Evolutionary conservation across 371 early-diverging fungal species (phyloP), one percentile per base, ranked within the genome.

Genomic region (Mucor irregularis): DNA sequence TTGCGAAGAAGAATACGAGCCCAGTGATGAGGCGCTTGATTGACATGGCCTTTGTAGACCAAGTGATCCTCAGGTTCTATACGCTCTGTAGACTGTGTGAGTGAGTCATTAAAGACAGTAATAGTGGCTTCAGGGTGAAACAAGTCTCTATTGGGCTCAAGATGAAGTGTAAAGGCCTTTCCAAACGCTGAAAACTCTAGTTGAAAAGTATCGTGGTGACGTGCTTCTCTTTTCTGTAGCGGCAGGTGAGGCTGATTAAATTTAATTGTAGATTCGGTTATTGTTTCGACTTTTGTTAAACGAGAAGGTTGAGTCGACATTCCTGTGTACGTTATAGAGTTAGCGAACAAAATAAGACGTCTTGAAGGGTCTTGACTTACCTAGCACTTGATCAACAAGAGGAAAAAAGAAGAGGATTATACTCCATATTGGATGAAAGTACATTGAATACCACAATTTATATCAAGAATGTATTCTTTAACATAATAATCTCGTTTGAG

Each of bases 101-200:
- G n/a, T 21, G 56, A 60, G 3, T 69, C 71, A 57, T 65, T 56
- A 17, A 58, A 78, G 29, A 37, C 61, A 59, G 22, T 70, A 61
- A 48, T 76, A 64, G 38, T 58, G 4, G 90, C 90, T 5, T 84
- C 73, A 1, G 88, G 82, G 60, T 92, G 93, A 38, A 93, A 68
- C 29, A 94, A 61, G 33, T 89, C 86, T 17, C 52, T 21, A 69
- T 92, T 90, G 21, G 87, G 91, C 53, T 74, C 79, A 19, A 94
- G 74, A 44, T 85, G 65, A 47, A 94, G 72, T 16, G 69, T 61
- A 58, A 87, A 88, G 0, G 84, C 13, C 22, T 44, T 52, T 25
- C 58, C 54, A 39, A 58, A 64, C 37, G 58, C 64, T 7, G 49
- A 33, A 16, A 64, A 58, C 5, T 52, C 44, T 5, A 64, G 25